Base-by-base conservation (phyloP, 2,329 filamentous ascomycete species). In the Xylariales sp. region DNA sequence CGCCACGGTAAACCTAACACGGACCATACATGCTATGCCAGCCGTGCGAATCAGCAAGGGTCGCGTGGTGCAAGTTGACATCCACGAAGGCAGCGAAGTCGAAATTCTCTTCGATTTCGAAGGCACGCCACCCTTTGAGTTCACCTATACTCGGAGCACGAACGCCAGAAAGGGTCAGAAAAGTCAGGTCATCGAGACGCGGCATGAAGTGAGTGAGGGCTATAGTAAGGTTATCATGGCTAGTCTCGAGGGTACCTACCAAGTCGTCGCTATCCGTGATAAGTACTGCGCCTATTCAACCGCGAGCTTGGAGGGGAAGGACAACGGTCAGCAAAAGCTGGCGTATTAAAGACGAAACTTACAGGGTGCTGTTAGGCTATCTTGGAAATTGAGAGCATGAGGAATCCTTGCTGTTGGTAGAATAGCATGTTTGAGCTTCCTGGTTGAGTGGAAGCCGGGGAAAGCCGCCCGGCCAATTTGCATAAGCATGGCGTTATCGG, bases 241-340 rank as follows among this genome's bases (percentile, higher is more conserved):
- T 32, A 94, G 91, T 73, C 93, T 97, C 77, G 96, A 98, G 84
- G 96, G 96, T 57, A 97, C 94, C 72, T 99, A 99, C 78, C 96
- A 99, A 82, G 95, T 99, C 18, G 93, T 98, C 36, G 91, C 93
- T 10, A 97, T 99, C 81, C 97, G 97, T 84, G 96, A 99, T 81
- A 89, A 89, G 76, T 97, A 89, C 82, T 99, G 96, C 79, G 90
- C 93, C 32, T 97, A 97, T 80, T 93, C 93, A 53, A 95, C 90
- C 68, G 87, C 90, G 76, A 86, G 88, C 71, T 81, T 85, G 46
- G 81, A 82, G 53, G 83, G 83, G 59, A 86, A 83, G 43, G 79
- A 80, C 67, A 83, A 81, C 71, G 82, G 84, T 53, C 75, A 81
- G 76, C 78, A 84, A 77, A 64, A 74, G 67, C 50, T 80, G 67